A percentile compares a stretch with the other conserved stretches of the same genome.
phyloP scores from a whole-genome alignment of 306 rosid genomes.

The Datisca glomerata region DNA sequence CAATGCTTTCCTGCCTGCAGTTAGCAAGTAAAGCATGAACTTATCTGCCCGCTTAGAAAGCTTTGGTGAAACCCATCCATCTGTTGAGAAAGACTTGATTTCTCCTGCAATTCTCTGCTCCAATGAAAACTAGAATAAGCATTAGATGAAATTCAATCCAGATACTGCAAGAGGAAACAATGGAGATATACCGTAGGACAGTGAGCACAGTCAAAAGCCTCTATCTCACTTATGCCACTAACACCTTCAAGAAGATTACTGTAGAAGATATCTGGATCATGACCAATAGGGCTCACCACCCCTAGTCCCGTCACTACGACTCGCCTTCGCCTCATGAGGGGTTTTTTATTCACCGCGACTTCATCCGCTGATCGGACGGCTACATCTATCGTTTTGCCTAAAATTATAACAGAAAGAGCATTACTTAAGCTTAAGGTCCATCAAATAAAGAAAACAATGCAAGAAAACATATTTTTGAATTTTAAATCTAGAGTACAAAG shows the following conservation, averaged over 20 bases:
- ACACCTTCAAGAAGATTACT: constrained; percentile 57
- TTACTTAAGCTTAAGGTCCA: no score
- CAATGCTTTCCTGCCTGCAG: constrained; percentile 71
- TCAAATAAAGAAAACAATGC: no score
- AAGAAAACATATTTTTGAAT: no score
- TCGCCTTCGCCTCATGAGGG: constrained; percentile 34
- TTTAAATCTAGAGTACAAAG: no score
- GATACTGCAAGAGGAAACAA: not conserved
- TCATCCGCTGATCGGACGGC: constrained; percentile 35
- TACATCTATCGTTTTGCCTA: constrained; percentile 37
- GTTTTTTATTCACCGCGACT: constrained; percentile 28
- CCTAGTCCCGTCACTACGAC: constrained; percentile 87
- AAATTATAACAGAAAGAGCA: constrained; percentile 3
- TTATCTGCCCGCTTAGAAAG: constrained; percentile 60
- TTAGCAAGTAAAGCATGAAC: constrained; percentile 63
- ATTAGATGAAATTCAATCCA: not conserved
- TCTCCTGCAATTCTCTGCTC: constrained; percentile 74
- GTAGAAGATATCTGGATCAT: constrained; percentile 67
- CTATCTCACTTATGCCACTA: constrained; percentile 71
- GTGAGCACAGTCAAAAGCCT: constrained; percentile 56
- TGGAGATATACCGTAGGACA: constrained; percentile 44
- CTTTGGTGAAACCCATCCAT: constrained; percentile 66
- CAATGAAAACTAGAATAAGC: not conserved
- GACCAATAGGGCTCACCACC: constrained; percentile 66
- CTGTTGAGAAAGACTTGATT: constrained; percentile 58